Evolutionary conservation across 805 yeast genomes (phyloP).

Genomic region (Starmera amethionina): DNA sequence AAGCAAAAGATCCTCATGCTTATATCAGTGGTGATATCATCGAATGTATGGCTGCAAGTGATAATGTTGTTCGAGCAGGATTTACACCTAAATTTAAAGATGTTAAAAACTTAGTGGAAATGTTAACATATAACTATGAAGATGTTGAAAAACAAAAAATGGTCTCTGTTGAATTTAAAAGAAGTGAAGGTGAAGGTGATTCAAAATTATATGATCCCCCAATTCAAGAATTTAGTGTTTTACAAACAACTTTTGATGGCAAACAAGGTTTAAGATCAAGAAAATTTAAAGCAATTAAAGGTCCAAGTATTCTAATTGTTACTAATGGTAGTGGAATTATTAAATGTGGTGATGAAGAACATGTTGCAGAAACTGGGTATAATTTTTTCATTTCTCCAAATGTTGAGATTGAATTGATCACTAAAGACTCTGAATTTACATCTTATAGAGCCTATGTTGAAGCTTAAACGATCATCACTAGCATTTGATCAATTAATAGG

Average conservation of each 20-base stretch:
- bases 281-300: slow-evolving; percentile 51
- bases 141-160: slow-evolving; percentile 91
- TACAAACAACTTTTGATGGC: slow-evolving; percentile 59
- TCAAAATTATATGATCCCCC: slow-evolving; percentile 85
- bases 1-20: slow-evolving; percentile 97
- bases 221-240: slow-evolving; percentile 91
- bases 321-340: slow-evolving; percentile 73
- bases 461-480: slow-evolving; percentile 23
- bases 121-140: slow-evolving; percentile 84
- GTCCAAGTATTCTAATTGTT: slow-evolving; percentile 81
- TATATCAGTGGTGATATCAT: slow-evolving; percentile 95
- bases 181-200: slow-evolving; percentile 58
- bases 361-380: slow-evolving; percentile 56
- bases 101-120: slow-evolving; percentile 76
- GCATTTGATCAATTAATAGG: background rate
- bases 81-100: slow-evolving; percentile 99
- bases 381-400: slow-evolving; percentile 82
- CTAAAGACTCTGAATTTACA: slow-evolving; percentile 49
- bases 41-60: slow-evolving; percentile 99
- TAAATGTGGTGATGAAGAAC: slow-evolving; percentile 29
- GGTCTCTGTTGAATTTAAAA: slow-evolving; percentile 41
- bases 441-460: slow-evolving; percentile 89
- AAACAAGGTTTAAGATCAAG: slow-evolving; percentile 35
- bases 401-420: slow-evolving; percentile 49
- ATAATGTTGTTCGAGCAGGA: slow-evolving; percentile 96